Base-by-base conservation (phyloP, 140 eudicot species). In the Ambrosia hybrid region DNA sequence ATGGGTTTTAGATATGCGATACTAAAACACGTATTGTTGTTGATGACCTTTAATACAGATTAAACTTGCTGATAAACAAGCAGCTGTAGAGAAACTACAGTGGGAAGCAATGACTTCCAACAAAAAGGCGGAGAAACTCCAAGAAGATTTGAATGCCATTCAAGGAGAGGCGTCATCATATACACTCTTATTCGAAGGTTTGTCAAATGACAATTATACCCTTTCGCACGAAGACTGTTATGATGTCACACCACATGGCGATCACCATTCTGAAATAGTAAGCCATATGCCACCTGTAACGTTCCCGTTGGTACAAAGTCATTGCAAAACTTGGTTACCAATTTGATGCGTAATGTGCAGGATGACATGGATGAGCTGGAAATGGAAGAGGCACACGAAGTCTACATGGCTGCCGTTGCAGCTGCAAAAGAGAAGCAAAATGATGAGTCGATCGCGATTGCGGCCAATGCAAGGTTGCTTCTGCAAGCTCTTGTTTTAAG, bases 31-130 rank as follows among this genome's bases (percentile, higher is more conserved):
- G 16, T 68, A 21, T 26, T 60, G 70, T 57, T 38, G 51, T 10
- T 6, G 9, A 63, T 49, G 45, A 8, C 41, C 60, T 39, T 67
- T 38, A 11, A 30, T 15, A 36, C 87, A 94, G 99, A 78, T 88
- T 66, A 88, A 86, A 84, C 91, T 94, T 57, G 99, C 99, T 15
- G 99, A 94, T 82, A 90, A 83, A 76, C 99, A 90, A 86, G 99
- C 99, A 68, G 92, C 95, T 57, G 85, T 90, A 58, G 99, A 90
- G 71, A 94, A 82, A 76, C 76, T 88, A 77, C 88, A 88, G 64
- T 94, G 99, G 99, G 99, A 94, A 81, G 86, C 97, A 75, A 84
- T 69, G 89, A 90, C 92, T 51, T 90, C 99, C 66, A 94, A 88
- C 75, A 81, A 76, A 41, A 85, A 78, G 26, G 96, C 82, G 68